These are phyloP conservation scores for Debaryomyces singareniensis DNA, from an alignment of 1,139 yeast genomes.

Conservation along the genomic window DNA sequence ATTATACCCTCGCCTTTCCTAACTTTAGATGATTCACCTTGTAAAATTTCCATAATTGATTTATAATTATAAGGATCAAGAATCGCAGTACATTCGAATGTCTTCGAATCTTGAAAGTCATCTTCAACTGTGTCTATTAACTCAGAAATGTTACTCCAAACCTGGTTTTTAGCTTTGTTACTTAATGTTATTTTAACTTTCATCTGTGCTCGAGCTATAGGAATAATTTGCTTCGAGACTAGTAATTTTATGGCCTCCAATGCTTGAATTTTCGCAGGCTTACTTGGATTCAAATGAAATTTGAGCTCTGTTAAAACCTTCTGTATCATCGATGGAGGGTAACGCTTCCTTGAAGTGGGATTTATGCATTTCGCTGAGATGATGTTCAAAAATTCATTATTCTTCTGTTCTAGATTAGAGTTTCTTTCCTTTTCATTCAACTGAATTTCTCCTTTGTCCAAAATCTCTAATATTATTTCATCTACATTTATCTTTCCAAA, in stretches of 20 bases:
- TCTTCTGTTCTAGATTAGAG: slow-evolving; percentile 66
- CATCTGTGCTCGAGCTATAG: slow-evolving; percentile 94
- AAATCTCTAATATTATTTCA: slow-evolving; percentile 68
- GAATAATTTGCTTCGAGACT: slow-evolving; percentile 74
- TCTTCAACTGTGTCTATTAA: slow-evolving; percentile 49
- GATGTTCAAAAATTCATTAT: slow-evolving; percentile 76
- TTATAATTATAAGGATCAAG: slow-evolving; percentile 89
- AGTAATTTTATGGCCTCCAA: slow-evolving; percentile 82
- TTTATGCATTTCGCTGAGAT: slow-evolving; percentile 89
- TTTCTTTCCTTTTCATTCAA: slow-evolving; percentile 89
- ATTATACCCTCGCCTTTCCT: slow-evolving; percentile 55
- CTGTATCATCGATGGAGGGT: slow-evolving; percentile 90
- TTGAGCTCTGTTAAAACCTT: slow-evolving; percentile 78
- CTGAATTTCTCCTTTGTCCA: slow-evolving; percentile 89
- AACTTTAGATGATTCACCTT: slow-evolving; percentile 44
- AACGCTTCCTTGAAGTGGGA: slow-evolving; percentile 82
- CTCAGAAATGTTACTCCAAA: slow-evolving; percentile 42
- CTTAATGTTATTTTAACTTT: slow-evolving; percentile 57
- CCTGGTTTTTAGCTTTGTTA: slow-evolving; percentile 44
- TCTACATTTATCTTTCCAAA: slow-evolving; percentile 77
- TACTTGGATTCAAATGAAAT: slow-evolving; percentile 72
- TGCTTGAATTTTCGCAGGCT: slow-evolving; percentile 83
- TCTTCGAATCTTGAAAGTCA: slow-evolving; percentile 37
- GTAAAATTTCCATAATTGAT: slow-evolving; percentile 56
- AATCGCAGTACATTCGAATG: slow-evolving; percentile 61